phyloP scores from a whole-genome alignment of 2,329 filamentous ascomycete genomes.

The Botrytis galanthina region DNA sequence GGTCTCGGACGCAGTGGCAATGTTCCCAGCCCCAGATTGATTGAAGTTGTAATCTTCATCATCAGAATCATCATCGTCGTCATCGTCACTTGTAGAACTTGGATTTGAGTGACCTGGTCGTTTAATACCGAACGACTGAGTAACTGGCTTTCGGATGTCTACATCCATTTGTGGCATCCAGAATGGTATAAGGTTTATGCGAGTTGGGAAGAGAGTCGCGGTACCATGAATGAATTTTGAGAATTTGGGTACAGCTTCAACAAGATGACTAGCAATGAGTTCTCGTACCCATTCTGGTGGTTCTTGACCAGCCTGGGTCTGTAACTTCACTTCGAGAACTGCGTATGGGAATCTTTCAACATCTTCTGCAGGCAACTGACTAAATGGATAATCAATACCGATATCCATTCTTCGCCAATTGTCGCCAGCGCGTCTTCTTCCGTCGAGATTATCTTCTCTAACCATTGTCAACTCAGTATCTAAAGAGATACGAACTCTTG shows the following conservation, averaged over 20 bases:
- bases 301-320: constrained; percentile 92
- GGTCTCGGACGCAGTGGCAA: constrained; percentile 25
- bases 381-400: constrained; percentile 92
- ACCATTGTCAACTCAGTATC: constrained; percentile 95
- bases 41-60: constrained; percentile 44
- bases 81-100: constrained; percentile 74
- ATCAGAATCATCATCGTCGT: constrained; percentile 69
- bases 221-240: constrained; percentile 98
- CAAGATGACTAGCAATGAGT: constrained; percentile 86
- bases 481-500: constrained; percentile 91
- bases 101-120: constrained; percentile 72
- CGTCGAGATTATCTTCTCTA: constrained; percentile 92
- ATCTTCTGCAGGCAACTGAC: constrained; percentile 80
- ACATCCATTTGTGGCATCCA: constrained; percentile 99
- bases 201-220: constrained; percentile 78
- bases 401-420: constrained; percentile 99
- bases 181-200: constrained; percentile 88
- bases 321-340: constrained; percentile 93
- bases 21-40: background rate
- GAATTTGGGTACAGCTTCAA: constrained; percentile 98
- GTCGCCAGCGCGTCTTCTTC: constrained; percentile 68
- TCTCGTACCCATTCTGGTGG: constrained; percentile 96
- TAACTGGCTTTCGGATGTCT: constrained; percentile 90
- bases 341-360: constrained; percentile 93
- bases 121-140: constrained; percentile 87